Evolutionary conservation across 2,329 filamentous ascomycete species (phyloP), one percentile per base, ranked within the genome.

Genomic region (Colletotrichum sojae): DNA sequence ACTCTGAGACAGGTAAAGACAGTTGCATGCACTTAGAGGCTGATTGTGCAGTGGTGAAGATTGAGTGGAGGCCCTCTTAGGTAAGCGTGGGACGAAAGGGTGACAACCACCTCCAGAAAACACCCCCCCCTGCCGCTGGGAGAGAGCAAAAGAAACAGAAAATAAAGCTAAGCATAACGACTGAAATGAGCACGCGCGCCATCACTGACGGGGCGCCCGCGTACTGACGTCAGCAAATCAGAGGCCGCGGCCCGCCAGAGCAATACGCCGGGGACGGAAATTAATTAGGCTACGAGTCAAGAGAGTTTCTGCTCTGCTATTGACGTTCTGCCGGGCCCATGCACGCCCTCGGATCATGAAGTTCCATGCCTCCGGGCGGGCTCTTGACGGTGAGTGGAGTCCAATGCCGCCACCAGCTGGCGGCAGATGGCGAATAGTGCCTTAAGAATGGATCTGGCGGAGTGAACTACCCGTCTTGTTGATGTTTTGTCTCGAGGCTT

Each of bases 161-260:
- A 49, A 66, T 52, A 60, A 56, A 55, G 43, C 27, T 66, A 69
- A 66, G 62, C 55, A 69, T 56, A 69, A 60, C 22, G 43, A 40
- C 55, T 60, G 55, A 69, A 66, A 69, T 69, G 62, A 66, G 51
- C 54, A 55, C 55, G 48, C 52, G 43, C 31, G 22, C 36, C 2
- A 9, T 8, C 31, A 36, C 31, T 36, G 9, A 36, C 10, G 31
- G 31, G 45, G n/a, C 15, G 18, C 20, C 22, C 13, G 36, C 18
- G 18, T 39, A 31, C 62, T 66, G 62, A 66, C 62, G 66, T 69
- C 62, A 69, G 43, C 55, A 51, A 66, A 60, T 51, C 49, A 55
- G 55, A 69, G 40, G 16, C 39, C 39, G n/a, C n/a, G n/a, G n/a
- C n/a, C n/a, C n/a, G 39, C 4, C 22, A 25, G 22, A 25, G 22